These are phyloP conservation scores for Vanilla planifolia DNA, from an alignment of 106 monocot species.

Conservation along the genomic window DNA sequence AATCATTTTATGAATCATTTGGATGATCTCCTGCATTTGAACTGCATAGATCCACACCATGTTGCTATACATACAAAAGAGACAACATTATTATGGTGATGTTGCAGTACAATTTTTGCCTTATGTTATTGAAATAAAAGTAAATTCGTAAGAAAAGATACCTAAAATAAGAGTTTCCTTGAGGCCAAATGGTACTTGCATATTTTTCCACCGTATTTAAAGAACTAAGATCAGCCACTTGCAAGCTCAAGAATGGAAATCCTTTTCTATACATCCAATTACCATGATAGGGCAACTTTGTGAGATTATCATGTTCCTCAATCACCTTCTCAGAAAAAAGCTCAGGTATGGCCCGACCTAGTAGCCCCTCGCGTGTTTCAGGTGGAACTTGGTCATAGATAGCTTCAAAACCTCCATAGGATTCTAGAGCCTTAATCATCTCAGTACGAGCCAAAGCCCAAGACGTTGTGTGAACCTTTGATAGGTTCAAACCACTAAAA, in stretches of 20 bases:
- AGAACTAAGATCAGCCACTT: neutral
- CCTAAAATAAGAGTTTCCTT: neutral
- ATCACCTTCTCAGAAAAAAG: neutral
- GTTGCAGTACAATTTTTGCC: no score
- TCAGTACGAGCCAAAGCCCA: neutral
- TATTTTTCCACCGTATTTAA: neutral
- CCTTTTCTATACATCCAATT: neutral
- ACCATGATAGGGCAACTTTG: neutral
- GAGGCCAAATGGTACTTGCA: neutral
- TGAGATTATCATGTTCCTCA: neutral
- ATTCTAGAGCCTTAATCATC: neutral
- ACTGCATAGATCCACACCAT: neutral
- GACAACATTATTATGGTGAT: no score
- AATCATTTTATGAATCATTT: neutral
- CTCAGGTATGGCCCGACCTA: slow-evolving; percentile 1
- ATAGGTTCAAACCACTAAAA: slow-evolving; percentile 12
- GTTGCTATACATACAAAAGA: neutral
- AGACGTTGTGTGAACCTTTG: no score
- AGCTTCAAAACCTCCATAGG: slow-evolving; percentile 12
- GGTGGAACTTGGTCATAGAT: slow-evolving; percentile 1
- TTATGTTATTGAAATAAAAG: neutral
- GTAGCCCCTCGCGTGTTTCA: slow-evolving; percentile 5
- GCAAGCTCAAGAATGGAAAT: neutral
- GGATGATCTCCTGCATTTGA: neutral
- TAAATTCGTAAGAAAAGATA: neutral